Conservation (phyloP, 768 basidiomycete genomes). For the Crepidotus variabilis region DNA sequence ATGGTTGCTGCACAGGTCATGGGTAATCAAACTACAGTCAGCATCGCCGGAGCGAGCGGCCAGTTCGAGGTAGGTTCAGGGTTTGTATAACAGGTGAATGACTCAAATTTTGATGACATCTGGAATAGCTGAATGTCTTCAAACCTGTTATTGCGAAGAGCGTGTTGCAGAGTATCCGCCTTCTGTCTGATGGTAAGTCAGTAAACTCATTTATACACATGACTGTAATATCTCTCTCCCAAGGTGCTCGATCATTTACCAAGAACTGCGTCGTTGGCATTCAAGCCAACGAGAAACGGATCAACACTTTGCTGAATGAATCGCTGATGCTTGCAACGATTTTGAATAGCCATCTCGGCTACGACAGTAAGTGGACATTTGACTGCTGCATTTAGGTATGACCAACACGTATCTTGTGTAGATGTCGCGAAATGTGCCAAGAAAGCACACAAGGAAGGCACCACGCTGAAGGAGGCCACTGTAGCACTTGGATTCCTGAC, state of each 20-base stretch:
- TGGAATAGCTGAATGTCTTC: constrained; percentile 86
- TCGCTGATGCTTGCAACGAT: constrained; percentile 98
- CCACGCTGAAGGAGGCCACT: constrained; percentile 93
- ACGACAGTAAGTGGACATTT: constrained; percentile 73
- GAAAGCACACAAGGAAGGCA: constrained; percentile 99
- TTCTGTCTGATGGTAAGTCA: constrained; percentile 81
- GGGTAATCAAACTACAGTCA: constrained; percentile 93
- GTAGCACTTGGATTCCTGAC: constrained; percentile 83
- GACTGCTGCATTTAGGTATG: constrained; percentile 5
- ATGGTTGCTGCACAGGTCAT: constrained; percentile 99
- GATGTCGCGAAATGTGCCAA: constrained; percentile 98
- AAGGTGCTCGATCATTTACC: constrained; percentile 91
- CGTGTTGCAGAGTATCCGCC: constrained; percentile 90
- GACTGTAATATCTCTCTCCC: constrained; percentile 12
- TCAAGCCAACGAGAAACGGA: constrained; percentile 93
- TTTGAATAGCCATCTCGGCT: constrained; percentile 92
- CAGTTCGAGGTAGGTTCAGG: constrained; percentile 80
- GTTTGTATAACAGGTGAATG: constrained; percentile 3
- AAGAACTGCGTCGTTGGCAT: constrained; percentile 97
- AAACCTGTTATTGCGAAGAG: constrained; percentile 99
- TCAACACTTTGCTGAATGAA: constrained; percentile 85
- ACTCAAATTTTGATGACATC: constrained; percentile 8
- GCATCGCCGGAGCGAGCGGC: constrained; percentile 89
- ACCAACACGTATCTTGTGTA: constrained; percentile 28
- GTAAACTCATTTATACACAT: background rate